Evolutionary conservation across 306 rosid species (phyloP).

Genomic region (Bauhinia variegata): DNA sequence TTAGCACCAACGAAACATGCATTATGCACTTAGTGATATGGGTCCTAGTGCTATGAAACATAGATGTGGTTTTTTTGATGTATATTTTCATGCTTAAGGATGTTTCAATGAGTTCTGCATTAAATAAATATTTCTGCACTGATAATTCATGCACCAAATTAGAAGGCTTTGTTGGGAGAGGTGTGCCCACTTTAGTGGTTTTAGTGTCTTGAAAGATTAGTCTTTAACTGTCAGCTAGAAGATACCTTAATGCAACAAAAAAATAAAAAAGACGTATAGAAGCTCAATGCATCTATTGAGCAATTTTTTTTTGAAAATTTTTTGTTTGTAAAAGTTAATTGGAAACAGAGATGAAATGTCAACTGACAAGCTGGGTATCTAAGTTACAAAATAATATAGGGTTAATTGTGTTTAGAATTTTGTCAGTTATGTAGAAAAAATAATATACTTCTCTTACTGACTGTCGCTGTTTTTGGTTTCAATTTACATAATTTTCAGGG

Average conservation of each 20-base stretch:
- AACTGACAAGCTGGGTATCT: background rate
- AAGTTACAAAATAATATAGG: background rate
- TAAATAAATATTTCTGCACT: background rate
- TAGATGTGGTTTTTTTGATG: background rate
- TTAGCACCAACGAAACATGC: background rate
- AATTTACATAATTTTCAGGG: constrained; percentile 59
- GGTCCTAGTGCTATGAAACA: background rate
- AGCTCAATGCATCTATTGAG: background rate
- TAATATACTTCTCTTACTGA: background rate
- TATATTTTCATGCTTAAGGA: background rate
- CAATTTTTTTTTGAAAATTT: background rate
- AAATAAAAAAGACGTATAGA: background rate
- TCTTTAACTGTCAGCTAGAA: no score
- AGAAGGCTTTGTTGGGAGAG: no score
- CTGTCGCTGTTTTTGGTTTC: background rate
- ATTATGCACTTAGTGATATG: background rate
- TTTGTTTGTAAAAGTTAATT: background rate
- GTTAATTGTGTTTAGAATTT: constrained; percentile 5
- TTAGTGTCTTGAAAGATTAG: no score
- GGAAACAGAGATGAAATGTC: background rate
- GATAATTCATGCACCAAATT: constrained; percentile 1
- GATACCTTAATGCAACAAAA: no score
- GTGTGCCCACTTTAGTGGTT: no score
- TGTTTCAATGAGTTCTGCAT: background rate
- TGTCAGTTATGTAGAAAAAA: constrained; percentile 2